Conservation (phyloP, 768 basidiomycete species). For the Lepiota venenata region DNA sequence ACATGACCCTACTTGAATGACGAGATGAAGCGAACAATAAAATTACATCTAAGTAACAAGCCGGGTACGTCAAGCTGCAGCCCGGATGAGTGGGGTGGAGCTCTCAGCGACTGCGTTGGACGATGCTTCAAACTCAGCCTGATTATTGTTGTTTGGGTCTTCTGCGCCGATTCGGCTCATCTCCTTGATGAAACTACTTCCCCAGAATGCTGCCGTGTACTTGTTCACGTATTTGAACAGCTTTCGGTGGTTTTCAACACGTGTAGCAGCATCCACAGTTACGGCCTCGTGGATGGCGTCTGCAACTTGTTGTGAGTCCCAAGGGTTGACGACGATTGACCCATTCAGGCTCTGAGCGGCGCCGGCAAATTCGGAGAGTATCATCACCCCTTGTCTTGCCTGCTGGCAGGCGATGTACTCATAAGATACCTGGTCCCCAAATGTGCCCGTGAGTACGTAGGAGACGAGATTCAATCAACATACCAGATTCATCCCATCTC, state of each 20-base stretch:
- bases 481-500: conserved; percentile 99
- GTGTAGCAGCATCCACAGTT: conserved; percentile 76
- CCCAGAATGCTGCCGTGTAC: conserved; percentile 93
- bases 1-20: background rate
- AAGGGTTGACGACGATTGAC: conserved; percentile 95
- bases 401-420: conserved; percentile 98
- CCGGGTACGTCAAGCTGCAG: background rate
- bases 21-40: background rate
- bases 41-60: background rate
- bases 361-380: conserved; percentile 97
- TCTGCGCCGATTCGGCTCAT: conserved; percentile 60
- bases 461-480: conserved; percentile 24
- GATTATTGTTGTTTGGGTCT: conserved; percentile 21
- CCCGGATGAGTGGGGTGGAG: background rate
- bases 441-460: conserved; percentile 23
- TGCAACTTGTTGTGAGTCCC: conserved; percentile 98
- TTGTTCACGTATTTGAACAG: conserved; percentile 96
- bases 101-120: background rate
- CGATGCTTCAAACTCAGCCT: background rate
- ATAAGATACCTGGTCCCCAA: conserved; percentile 79
- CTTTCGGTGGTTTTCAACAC: conserved; percentile 93
- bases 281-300: conserved; percentile 97
- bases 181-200: conserved; percentile 84
- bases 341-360: conserved; percentile 96
- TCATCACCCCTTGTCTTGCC: conserved; percentile 92